Evolutionary conservation across 306 rosid species (phyloP).

Genomic region (Cucumis hystrix): DNA sequence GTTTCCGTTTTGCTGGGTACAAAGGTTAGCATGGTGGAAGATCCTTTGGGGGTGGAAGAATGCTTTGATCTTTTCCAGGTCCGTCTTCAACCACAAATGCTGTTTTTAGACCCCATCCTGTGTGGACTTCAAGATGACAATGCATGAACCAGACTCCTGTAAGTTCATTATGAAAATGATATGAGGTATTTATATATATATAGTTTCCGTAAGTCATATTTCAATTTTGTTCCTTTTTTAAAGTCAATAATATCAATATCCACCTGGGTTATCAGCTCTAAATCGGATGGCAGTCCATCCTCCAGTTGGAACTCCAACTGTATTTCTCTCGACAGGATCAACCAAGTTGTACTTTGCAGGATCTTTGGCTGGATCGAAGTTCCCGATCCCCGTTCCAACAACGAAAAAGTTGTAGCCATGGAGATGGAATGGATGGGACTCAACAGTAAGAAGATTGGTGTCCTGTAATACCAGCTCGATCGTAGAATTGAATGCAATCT

Average conservation of each 20-base stretch:
- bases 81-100: slow-evolving; percentile 74
- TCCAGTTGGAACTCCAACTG: slow-evolving; percentile 64
- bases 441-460: slow-evolving; percentile 55
- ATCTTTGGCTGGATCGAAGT: slow-evolving; percentile 57
- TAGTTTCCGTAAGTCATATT: background rate
- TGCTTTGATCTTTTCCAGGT: slow-evolving; percentile 35
- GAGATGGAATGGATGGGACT: slow-evolving; percentile 75
- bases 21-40: slow-evolving; percentile 47
- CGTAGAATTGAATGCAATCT: slow-evolving; percentile 55
- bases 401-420: slow-evolving; percentile 60
- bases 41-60: slow-evolving; percentile 64
- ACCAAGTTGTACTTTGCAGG: slow-evolving; percentile 54
- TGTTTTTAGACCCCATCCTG: slow-evolving; percentile 79
- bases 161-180: background rate
- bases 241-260: background rate
- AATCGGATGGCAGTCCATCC: slow-evolving; percentile 79
- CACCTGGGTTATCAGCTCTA: slow-evolving; percentile 75
- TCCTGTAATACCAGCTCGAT: slow-evolving; percentile 64
- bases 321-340: slow-evolving; percentile 78
- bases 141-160: slow-evolving; percentile 83
- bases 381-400: slow-evolving; percentile 62
- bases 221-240: background rate
- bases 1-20: background rate
- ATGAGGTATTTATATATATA: background rate
- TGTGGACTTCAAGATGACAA: slow-evolving; percentile 71